Evolutionary conservation across 2,329 filamentous ascomycete species (phyloP).

Genomic region (Cercospora zeina): DNA sequence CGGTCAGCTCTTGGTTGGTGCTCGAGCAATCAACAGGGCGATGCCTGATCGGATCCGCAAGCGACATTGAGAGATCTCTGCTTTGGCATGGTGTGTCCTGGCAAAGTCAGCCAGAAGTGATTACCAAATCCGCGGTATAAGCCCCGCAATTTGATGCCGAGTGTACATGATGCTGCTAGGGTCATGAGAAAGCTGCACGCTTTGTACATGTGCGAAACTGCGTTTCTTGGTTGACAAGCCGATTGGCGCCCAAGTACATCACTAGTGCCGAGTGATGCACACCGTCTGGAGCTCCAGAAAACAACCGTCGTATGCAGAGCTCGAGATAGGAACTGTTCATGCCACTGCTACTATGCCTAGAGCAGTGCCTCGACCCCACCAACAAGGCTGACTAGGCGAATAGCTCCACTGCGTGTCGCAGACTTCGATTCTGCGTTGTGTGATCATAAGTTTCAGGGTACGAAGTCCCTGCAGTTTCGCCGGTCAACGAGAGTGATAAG

Average conservation of each 20-base stretch:
- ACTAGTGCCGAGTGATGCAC: not conserved
- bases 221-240: not conserved
- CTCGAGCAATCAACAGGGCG: not conserved
- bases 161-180: no score
- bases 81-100: not conserved
- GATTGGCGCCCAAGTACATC: not conserved
- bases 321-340: not conserved
- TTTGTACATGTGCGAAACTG: not conserved
- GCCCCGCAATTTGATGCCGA: not conserved
- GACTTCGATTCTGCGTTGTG: not conserved
- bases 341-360: not conserved
- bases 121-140: not conserved
- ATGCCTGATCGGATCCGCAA: not conserved
- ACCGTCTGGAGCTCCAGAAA: not conserved
- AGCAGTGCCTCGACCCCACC: not conserved
- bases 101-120: not conserved
- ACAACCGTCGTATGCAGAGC: not conserved
- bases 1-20: not conserved
- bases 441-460: slow-evolving; percentile 1
- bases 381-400: not conserved
- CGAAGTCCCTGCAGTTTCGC: not conserved
- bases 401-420: not conserved
- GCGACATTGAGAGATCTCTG: not conserved
- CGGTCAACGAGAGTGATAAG: not conserved
- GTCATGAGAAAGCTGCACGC: not conserved